phyloP scores from a whole-genome alignment of 73 alveolate species.

The Uronychia binucleata region DNA sequence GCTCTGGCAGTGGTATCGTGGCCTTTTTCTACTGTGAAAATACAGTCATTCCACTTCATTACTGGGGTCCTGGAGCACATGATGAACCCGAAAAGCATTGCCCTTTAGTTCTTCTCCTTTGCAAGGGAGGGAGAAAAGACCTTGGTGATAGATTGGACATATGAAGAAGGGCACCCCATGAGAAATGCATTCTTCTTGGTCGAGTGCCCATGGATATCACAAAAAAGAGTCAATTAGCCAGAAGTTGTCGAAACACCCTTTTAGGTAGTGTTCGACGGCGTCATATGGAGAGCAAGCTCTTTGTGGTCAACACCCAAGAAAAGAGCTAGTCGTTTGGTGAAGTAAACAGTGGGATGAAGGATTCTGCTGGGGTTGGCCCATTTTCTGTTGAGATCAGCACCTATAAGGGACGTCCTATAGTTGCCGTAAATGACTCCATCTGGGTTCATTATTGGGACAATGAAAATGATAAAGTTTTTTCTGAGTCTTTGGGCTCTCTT shows the following conservation, averaged over 20 bases:
- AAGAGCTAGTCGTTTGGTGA: constrained; percentile 52
- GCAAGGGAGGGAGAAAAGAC: not conserved
- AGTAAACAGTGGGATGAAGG: constrained; percentile 86
- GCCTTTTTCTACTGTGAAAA: not conserved
- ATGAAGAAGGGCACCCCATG: constrained; percentile 46
- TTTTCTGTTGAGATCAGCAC: constrained; percentile 92
- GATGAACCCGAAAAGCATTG: not conserved
- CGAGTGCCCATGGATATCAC: constrained; percentile 79
- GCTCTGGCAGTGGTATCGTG: not conserved
- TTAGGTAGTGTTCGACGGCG: not conserved
- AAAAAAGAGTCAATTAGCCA: constrained; percentile 46
- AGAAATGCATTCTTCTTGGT: constrained; percentile 62
- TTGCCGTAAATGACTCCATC: constrained; percentile 95
- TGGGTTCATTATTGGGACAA: constrained; percentile 88
- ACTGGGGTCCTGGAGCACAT: not conserved
- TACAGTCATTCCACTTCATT: not conserved
- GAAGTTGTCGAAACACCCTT: no score
- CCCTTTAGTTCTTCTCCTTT: not conserved
- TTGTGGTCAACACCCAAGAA: not conserved
- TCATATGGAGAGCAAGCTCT: not conserved
- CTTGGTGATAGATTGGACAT: not conserved
- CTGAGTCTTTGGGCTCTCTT: constrained; percentile 79
- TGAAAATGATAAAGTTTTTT: constrained; percentile 78
- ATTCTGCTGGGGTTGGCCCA: constrained; percentile 89
- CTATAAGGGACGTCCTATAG: constrained; percentile 81